Evolutionary conservation across 352 stramenopile genomes (phyloP).

Genomic region (Blastocystis sp.): DNA sequence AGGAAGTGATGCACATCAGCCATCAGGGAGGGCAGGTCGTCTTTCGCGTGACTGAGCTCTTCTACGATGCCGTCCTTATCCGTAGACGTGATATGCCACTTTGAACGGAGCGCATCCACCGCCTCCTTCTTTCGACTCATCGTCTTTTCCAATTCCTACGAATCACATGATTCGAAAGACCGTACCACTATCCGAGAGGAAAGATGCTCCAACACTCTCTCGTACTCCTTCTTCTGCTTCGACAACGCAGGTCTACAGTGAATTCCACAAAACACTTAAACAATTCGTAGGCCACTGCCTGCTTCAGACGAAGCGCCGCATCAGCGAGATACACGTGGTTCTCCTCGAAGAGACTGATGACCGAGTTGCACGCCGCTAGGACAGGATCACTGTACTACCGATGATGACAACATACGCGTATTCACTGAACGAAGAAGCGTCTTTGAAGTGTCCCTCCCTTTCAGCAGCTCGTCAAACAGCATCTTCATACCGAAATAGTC

Average conservation of each 20-base stretch:
- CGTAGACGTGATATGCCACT: constrained; percentile 30
- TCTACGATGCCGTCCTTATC: not conserved
- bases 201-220: constrained; percentile 19
- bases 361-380: not conserved
- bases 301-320: constrained; percentile 56
- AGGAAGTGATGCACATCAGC: not conserved
- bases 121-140: constrained; percentile 28
- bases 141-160: constrained; percentile 9
- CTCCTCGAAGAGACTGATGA: constrained; percentile 10
- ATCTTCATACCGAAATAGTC: constrained; percentile 36
- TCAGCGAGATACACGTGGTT: constrained; percentile 62
- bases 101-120: not conserved
- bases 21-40: not conserved
- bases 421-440: constrained; percentile 22
- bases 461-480: constrained; percentile 14
- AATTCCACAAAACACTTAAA: not conserved
- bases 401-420: not conserved
- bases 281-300: constrained; percentile 50
- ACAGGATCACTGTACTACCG: constrained; percentile 60
- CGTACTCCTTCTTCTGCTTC: constrained; percentile 49
- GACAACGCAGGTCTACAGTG: constrained; percentile 10
- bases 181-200: constrained; percentile 12
- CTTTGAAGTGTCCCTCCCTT: constrained; percentile 24
- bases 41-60: not conserved
- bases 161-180: not conserved